These are phyloP conservation scores for Fusarium euwallaceae DNA, from an alignment of 2,329 filamentous ascomycete genomes.

Conservation along the genomic window DNA sequence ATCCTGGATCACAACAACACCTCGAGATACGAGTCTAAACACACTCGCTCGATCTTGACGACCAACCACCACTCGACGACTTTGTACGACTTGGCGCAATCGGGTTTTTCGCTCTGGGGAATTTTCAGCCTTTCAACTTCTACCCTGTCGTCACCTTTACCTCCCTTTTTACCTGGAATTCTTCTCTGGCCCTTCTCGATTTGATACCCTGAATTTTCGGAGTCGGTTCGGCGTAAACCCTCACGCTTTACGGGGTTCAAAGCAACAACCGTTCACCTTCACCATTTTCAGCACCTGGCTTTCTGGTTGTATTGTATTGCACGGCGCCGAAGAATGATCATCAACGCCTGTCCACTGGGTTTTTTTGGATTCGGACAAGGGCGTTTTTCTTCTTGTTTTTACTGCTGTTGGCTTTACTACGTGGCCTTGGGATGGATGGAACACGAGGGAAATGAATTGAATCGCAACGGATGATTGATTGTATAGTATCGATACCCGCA, in stretches of 20 bases:
- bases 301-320: not conserved
- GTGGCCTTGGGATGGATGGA: not conserved
- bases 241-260: not conserved
- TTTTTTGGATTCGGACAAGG: not conserved
- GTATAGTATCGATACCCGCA: conserved; percentile 41
- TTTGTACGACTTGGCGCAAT: conserved; percentile 26
- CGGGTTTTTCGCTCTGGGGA: conserved; percentile 1
- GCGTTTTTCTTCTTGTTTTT: not conserved
- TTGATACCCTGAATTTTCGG: conserved; percentile 29
- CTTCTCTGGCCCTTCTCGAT: not conserved
- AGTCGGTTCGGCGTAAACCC: conserved; percentile 13
- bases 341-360: not conserved
- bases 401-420: not conserved
- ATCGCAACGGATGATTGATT: conserved; percentile 17
- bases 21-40: conserved; percentile 18
- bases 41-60: conserved; percentile 15
- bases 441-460: not conserved
- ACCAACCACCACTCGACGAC: conserved; percentile 21
- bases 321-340: conserved; percentile 29
- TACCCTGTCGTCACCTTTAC: conserved; percentile 15
- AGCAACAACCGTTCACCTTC: not conserved
- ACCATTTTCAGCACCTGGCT: not conserved
- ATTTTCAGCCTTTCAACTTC: conserved; percentile 12
- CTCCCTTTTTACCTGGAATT: not conserved
- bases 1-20: not conserved